Conservation (phyloP, 352 stramenopile genomes). For the Globisporangium rhizosaccharum region DNA sequence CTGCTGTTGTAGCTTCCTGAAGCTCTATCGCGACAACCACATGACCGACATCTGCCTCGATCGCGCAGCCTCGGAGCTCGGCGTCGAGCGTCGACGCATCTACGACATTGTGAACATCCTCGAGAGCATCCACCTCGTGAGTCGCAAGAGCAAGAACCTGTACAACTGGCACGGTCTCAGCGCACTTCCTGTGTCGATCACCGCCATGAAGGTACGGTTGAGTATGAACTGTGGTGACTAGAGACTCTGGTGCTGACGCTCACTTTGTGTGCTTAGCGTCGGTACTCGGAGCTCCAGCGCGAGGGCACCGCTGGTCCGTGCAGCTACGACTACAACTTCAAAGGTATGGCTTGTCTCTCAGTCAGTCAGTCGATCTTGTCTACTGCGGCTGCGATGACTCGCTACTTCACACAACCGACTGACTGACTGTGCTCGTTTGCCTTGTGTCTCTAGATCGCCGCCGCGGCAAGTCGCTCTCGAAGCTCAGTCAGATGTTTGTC, state of each 20-base stretch:
- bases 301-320: constrained; percentile 14
- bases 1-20: constrained; percentile 50
- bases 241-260: background rate
- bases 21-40: constrained; percentile 58
- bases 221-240: background rate
- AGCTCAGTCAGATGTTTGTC: constrained; percentile 93
- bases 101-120: constrained; percentile 99
- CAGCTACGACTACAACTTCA: constrained; percentile 49
- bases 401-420: too few relatives aligned
- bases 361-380: background rate
- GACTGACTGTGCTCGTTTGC: background rate
- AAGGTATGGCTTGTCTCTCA: constrained; percentile 30
- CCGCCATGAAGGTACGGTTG: constrained; percentile 58
- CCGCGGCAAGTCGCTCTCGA: constrained; percentile 84
- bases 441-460: constrained; percentile 37
- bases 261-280: constrained; percentile 19
- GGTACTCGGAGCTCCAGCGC: constrained; percentile 38
- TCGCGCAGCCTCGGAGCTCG: constrained; percentile 54
- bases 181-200: constrained; percentile 59
- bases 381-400: background rate
- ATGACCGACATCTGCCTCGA: constrained; percentile 78
- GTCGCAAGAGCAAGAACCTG: constrained; percentile 95
- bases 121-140: constrained; percentile 93
- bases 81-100: constrained; percentile 92
- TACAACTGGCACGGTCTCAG: constrained; percentile 89